Base-by-base conservation (phyloP, 257 asterid species). In the Lycium ferocissimum region DNA sequence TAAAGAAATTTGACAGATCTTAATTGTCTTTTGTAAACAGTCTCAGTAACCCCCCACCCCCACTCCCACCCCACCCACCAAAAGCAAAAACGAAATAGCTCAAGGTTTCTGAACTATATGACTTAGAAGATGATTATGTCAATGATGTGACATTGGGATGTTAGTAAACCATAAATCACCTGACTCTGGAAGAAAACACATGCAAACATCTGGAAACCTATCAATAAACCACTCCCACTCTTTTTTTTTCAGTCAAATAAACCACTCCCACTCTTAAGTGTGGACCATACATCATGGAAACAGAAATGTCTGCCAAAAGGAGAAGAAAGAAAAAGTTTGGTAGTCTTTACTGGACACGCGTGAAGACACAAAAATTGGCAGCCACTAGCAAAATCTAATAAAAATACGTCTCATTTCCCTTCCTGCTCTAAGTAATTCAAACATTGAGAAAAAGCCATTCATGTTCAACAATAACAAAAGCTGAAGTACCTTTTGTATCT, bases 401-500 rank as follows among this genome's bases (percentile, higher is more conserved):
- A 12, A 83, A 33, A 22, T 1, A 26, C 13, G 37, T 75, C 20
- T 47, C 43, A 22, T 75, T 75, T 75, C 45, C n/a, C 10, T 49
- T 75, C 22, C 61, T 22, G 18, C 43, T 75, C 43, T 12, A 49
- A 49, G 61, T 12, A 75, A 75, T 49, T 47, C 80, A 73, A 73
- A 49, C 62, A 75, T 20, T 4, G 40, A 75, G 81, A 47, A 43
- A 62, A 37, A 61, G 65, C 70, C 83, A 84, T 84, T 47, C 62
- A 47, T 45, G 53, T 62, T 79, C 69, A 79, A 45, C 73, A 69
- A 10, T 10, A 54, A 67, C 57, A 14, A 87, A 81, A 59, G 76
- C 62, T 62, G 15, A 87, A 71, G 84, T 88, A 95, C 99, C 98
- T 93, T 89, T 96, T 96, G 88, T 96, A 96, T 86, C 93, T 87